Conservation (phyloP, 2,329 filamentous ascomycete species). For the Dendryphion nanum region DNA sequence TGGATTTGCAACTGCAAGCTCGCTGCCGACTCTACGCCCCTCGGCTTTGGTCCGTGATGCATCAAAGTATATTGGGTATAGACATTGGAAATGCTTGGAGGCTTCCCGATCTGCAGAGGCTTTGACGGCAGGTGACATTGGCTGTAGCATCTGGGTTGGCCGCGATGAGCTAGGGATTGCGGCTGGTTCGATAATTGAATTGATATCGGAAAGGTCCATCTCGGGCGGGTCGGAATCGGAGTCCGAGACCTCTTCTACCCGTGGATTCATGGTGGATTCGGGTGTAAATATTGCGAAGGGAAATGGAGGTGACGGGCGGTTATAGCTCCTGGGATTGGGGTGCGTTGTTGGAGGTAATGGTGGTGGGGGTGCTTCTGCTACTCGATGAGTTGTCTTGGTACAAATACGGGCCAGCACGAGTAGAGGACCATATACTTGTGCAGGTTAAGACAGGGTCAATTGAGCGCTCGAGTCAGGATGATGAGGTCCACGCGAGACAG, state of each 20-base stretch:
- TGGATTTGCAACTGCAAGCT: slow-evolving; percentile 77
- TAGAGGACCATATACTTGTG: too few relatives aligned
- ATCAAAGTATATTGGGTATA: slow-evolving; percentile 98
- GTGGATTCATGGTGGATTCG: slow-evolving; percentile 57
- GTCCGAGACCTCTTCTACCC: slow-evolving; percentile 90
- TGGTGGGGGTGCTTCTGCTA: too few relatives aligned
- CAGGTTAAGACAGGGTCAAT: too few relatives aligned
- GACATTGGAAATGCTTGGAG: slow-evolving; percentile 76
- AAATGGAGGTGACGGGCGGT: too few relatives aligned
- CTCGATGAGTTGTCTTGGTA: too few relatives aligned
- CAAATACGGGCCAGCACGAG: too few relatives aligned
- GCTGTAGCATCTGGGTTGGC: slow-evolving; percentile 33
- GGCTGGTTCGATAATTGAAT: slow-evolving; percentile 52
- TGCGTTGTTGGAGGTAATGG: too few relatives aligned
- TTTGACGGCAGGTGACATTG: slow-evolving; percentile 42
- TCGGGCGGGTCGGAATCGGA: slow-evolving; percentile 66
- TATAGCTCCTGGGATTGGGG: too few relatives aligned
- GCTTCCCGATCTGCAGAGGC: slow-evolving; percentile 48
- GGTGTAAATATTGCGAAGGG: not conserved
- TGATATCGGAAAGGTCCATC: slow-evolving; percentile 79
- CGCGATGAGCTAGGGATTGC: slow-evolving; percentile 28
- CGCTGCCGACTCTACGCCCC: slow-evolving; percentile 73
- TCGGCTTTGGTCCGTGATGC: slow-evolving; percentile 68
- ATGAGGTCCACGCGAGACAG: too few relatives aligned
- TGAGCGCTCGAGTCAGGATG: too few relatives aligned